Conservation (phyloP, 306 rosid genomes). For the Pterocarpus santalinus region DNA sequence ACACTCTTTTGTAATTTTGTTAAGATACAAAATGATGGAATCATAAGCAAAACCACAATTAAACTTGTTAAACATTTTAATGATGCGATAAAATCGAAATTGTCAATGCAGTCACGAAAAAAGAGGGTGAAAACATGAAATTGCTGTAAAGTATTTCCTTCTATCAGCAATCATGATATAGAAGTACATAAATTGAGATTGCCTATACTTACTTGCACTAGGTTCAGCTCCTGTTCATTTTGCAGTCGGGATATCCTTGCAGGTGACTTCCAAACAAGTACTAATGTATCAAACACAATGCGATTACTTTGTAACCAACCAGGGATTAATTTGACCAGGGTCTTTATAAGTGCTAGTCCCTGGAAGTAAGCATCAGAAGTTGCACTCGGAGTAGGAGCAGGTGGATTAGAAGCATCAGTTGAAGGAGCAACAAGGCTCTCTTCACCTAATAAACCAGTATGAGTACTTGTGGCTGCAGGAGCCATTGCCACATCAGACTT, state of each 20-base stretch:
- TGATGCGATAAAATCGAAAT: conserved; percentile 7
- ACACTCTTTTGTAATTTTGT: not conserved
- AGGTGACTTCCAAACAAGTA: conserved; percentile 94
- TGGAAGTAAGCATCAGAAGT: conserved; percentile 89
- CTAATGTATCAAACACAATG: conserved; percentile 84
- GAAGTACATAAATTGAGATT: conserved; percentile 27
- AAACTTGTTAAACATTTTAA: not conserved
- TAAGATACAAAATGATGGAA: not conserved
- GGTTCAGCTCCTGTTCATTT: conserved; percentile 89
- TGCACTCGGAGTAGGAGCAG: conserved; percentile 60
- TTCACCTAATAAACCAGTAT: conserved; percentile 65
- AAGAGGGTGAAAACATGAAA: conserved; percentile 13
- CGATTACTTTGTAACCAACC: conserved; percentile 94
- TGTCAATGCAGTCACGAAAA: not conserved
- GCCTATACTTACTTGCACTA: conserved; percentile 81
- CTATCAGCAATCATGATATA: conserved; percentile 37
- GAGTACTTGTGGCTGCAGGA: conserved; percentile 70
- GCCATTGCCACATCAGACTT: conserved; percentile 67
- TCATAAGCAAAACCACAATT: conserved; percentile 11
- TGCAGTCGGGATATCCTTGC: conserved; percentile 88
- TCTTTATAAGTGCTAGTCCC: conserved; percentile 90
- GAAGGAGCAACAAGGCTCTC: conserved; percentile 72
- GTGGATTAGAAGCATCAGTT: conserved; percentile 63
- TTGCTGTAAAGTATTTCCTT: not conserved
- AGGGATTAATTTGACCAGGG: conserved; percentile 90